Evolutionary conservation across 1,284 basidiomycete species (phyloP).

Genomic region (Neonothopanus nambi): DNA sequence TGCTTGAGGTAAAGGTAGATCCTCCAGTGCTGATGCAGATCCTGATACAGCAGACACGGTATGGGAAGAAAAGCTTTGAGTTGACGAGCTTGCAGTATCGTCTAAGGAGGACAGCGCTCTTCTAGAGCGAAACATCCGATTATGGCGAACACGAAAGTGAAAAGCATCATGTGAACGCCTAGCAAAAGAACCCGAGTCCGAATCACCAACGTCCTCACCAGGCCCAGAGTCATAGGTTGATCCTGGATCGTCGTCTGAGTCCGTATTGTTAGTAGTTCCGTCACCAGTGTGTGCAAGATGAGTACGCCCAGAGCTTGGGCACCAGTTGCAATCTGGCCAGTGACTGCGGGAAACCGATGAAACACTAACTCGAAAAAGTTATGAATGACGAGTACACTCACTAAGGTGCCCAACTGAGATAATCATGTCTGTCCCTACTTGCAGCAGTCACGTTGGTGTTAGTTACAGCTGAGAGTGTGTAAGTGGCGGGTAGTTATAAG

Average conservation of each 20-base stretch:
- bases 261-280: background rate
- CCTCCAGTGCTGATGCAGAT: background rate
- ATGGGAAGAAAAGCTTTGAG: background rate
- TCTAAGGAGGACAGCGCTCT: background rate
- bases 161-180: background rate
- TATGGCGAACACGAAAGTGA: background rate
- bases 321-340: slow-evolving; percentile 58
- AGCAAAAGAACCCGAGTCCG: slow-evolving; percentile 1
- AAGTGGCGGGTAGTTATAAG: slow-evolving; percentile 4
- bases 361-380: too few relatives aligned
- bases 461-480: slow-evolving; percentile 33
- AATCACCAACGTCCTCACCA: slow-evolving; percentile 8
- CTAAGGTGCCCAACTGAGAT: slow-evolving; percentile 60
- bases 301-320: slow-evolving; percentile 30
- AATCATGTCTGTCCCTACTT: slow-evolving; percentile 46
- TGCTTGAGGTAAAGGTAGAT: slow-evolving; percentile 15
- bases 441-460: slow-evolving; percentile 41
- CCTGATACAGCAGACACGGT: background rate
- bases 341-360: slow-evolving; percentile 33
- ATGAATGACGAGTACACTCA: slow-evolving; percentile 27
- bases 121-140: slow-evolving; percentile 10
- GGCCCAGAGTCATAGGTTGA: slow-evolving; percentile 2
- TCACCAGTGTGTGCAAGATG: slow-evolving; percentile 20
- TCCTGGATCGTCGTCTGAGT: background rate
- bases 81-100: background rate